A percentile compares a stretch with the other conserved stretches of the same genome.
Conservation (phyloP, 2,329 filamentous ascomycete species). For the Xenoacremonium recifei region DNA sequence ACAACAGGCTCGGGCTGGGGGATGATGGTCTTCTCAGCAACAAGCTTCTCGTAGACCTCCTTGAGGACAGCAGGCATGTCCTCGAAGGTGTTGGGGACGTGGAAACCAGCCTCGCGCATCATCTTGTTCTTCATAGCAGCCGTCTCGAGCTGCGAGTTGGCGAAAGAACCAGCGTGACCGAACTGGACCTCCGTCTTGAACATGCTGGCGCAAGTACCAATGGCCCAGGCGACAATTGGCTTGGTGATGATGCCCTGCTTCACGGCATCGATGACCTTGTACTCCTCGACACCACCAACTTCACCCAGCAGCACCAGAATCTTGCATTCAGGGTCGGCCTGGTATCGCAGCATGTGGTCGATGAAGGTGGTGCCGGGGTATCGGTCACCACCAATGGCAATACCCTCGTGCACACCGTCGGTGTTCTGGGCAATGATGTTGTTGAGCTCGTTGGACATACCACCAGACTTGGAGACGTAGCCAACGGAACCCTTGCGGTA, state of each 20-base stretch:
- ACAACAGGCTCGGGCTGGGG: slow-evolving; percentile 86
- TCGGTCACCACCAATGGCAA: slow-evolving; percentile 98
- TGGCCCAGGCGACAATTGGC: slow-evolving; percentile 98
- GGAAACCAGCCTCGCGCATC: slow-evolving; percentile 93
- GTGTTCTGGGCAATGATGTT: slow-evolving; percentile 97
- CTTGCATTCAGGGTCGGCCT: slow-evolving; percentile 97
- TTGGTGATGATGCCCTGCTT: slow-evolving; percentile 94
- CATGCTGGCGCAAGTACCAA: slow-evolving; percentile 98
- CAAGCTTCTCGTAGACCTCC: slow-evolving; percentile 82
- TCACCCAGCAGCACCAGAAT: slow-evolving; percentile 94
- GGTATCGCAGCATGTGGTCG: slow-evolving; percentile 94
- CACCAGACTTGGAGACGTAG: slow-evolving; percentile 99
- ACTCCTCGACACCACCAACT: slow-evolving; percentile 99
- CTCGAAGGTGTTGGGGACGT: slow-evolving; percentile 95
- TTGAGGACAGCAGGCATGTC: slow-evolving; percentile 79
- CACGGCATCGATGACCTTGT: slow-evolving; percentile 98
- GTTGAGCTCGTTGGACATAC: slow-evolving; percentile 99
- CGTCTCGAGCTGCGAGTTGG: slow-evolving; percentile 99
- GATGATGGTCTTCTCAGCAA: slow-evolving; percentile 80
- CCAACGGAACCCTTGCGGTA: slow-evolving; percentile 99
- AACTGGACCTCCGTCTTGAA: slow-evolving; percentile 99
- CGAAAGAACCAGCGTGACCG: slow-evolving; percentile 96
- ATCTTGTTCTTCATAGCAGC: slow-evolving; percentile 94
- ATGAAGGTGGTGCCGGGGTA: slow-evolving; percentile 99
- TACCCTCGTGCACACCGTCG: slow-evolving; percentile 98